Percentiles rank a stretch among this genome's conserved stretches.
Evolutionary conservation across 2,329 filamentous ascomycete genomes (phyloP).

Genomic region (Tolypocladium inflatum): DNA sequence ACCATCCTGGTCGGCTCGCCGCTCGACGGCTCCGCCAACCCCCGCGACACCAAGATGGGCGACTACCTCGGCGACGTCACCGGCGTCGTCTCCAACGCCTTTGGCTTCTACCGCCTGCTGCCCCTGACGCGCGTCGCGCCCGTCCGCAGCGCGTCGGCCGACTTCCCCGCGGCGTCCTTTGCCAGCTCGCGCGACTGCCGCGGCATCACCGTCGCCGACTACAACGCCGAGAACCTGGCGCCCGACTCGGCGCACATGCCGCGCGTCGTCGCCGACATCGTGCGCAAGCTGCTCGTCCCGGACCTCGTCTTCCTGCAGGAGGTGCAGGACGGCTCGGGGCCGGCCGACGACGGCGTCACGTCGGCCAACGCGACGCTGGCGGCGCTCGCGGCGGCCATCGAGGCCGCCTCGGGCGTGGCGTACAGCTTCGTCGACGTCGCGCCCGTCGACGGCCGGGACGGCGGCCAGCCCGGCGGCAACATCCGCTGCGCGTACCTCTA

Average conservation of each 20-base stretch:
- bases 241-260: slow-evolving; percentile 45
- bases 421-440: slow-evolving; percentile 53
- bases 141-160: slow-evolving; percentile 31
- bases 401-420: slow-evolving; percentile 33
- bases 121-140: slow-evolving; percentile 49
- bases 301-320: slow-evolving; percentile 62
- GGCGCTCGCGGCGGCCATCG: slow-evolving; percentile 44
- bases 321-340: slow-evolving; percentile 57
- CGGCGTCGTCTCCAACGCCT: slow-evolving; percentile 56
- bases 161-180: slow-evolving; percentile 43
- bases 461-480: slow-evolving; percentile 60
- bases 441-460: slow-evolving; percentile 51
- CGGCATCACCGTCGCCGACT: slow-evolving; percentile 53
- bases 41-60: slow-evolving; percentile 50
- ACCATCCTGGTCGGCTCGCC: slow-evolving; percentile 55
- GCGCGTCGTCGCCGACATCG: slow-evolving; percentile 55
- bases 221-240: slow-evolving; percentile 62
- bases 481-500: slow-evolving; percentile 65
- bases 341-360: slow-evolving; percentile 48
- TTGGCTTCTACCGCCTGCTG: slow-evolving; percentile 60
- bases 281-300: slow-evolving; percentile 51
- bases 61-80: slow-evolving; percentile 57
- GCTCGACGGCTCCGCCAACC: slow-evolving; percentile 55
- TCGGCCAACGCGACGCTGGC: slow-evolving; percentile 49
- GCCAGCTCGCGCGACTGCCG: slow-evolving; percentile 45